Evolutionary conservation across 768 basidiomycete genomes (phyloP), one percentile per base, ranked within the genome.

Genomic region (Suillus brevipes): DNA sequence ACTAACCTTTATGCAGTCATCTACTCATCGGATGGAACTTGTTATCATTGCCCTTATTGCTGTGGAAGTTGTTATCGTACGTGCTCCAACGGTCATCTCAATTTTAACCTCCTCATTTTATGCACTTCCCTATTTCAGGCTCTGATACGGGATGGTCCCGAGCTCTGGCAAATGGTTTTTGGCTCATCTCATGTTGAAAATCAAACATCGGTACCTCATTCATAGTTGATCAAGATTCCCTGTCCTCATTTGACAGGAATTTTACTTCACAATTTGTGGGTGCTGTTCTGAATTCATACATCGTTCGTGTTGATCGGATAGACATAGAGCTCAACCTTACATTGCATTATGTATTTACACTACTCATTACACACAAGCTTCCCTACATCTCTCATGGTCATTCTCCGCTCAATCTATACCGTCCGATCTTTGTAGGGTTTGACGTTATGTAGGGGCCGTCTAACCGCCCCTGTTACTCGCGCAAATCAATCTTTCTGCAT

Each of bases 1-100:
- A 60, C 66, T 25, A 64, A 36, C 20, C 12, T 59, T 59, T 57
- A 58, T 66, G 12, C 70, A 97, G 92, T 92, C 94, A 4, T 93
- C 92, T 6, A 86, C 84, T 3, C 94, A 97, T 72, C 88, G 91
- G 2, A 95, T 99, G 91, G 97, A 99, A 78, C 81, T 97, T 6
- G 91, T 98, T 67, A 98, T 98, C 74, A 99, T 98, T 68, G 84
- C 87, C 1, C 89, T 99, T 58, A 97, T 98, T 71, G 93, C 95
- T 0, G 94, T 97, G 13, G 95, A 97, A 76, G 94, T 95, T n/a
- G 82, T 94, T 70, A 91, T 97, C 59, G 95, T 95, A 71, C 73
- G 88, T 79, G 40, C 36, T 8, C 23, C 12, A 20, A 42, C 1
- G 5, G 5, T 50, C 28, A 23, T 36, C 23, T 34, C 10, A 36